Conservation (phyloP, 208 protist species). For the Trypanosoma platydactyli region DNA sequence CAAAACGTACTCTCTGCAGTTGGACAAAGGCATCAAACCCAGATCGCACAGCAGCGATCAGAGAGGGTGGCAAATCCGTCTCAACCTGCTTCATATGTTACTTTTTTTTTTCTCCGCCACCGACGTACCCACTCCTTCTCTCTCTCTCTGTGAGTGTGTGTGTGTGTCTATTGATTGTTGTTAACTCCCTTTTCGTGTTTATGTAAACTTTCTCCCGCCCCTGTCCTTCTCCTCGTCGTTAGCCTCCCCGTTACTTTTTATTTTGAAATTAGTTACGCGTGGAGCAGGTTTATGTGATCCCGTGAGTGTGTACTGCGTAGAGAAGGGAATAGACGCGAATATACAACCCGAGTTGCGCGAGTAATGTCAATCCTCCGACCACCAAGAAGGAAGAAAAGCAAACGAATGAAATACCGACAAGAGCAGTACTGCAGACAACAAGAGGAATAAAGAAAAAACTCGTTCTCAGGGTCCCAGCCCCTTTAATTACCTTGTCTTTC, state of each 20-base stretch:
- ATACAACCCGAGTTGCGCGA: no score
- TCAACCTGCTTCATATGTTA: not conserved
- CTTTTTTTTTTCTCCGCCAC: constrained; percentile 1
- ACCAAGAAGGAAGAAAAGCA: no score
- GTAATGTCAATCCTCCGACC: no score
- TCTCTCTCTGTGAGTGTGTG: not conserved
- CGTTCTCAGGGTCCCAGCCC: no score
- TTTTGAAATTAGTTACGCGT: no score
- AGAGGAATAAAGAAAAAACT: no score
- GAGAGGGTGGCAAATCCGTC: constrained; percentile 21
- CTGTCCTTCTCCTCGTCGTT: not conserved
- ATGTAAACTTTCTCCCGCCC: not conserved
- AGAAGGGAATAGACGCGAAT: no score
- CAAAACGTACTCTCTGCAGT: constrained; percentile 30
- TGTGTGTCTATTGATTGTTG: no score
- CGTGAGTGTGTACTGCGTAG: not conserved
- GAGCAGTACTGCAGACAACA: no score
- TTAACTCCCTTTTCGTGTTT: not conserved
- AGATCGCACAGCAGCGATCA: constrained; percentile 31
- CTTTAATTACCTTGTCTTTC: no score
- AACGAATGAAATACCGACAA: no score
- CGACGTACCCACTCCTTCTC: not conserved
- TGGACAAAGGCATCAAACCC: constrained; percentile 36
- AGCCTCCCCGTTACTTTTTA: not conserved
- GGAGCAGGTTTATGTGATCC: no score